phyloP scores from a whole-genome alignment of 495 filamentous ascomycete genomes.

The Podospora pseudoanserina region DNA sequence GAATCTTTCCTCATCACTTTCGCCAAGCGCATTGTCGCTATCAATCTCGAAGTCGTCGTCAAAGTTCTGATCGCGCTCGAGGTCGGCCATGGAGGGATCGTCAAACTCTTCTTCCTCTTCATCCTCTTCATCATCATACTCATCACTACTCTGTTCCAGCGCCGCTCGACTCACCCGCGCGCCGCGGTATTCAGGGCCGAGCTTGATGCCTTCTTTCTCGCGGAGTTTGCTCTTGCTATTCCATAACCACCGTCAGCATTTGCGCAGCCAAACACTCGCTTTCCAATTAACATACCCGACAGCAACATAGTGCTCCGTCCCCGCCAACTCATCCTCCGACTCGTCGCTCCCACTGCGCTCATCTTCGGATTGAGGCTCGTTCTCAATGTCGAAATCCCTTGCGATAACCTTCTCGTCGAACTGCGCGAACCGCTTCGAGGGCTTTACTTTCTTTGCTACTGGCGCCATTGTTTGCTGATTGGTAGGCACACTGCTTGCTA shows the following conservation, averaged over 20 bases:
- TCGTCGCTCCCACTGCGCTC: slow-evolving; percentile 55
- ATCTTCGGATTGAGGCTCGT: slow-evolving; percentile 51
- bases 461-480: slow-evolving; percentile 29
- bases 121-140: neutral
- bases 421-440: slow-evolving; percentile 39
- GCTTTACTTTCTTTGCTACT: slow-evolving; percentile 28
- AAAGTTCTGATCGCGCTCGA: slow-evolving; percentile 1
- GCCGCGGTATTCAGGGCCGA: slow-evolving; percentile 82
- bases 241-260: slow-evolving; percentile 9
- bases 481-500: neutral
- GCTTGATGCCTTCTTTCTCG: slow-evolving; percentile 58
- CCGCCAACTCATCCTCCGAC: slow-evolving; percentile 50
- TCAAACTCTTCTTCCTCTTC: neutral
- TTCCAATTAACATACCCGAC: slow-evolving; percentile 58
- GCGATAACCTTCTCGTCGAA: slow-evolving; percentile 36
- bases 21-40: neutral
- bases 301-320: slow-evolving; percentile 77
- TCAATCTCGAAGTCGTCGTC: neutral
- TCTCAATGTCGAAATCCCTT: slow-evolving; percentile 83
- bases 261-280: neutral
- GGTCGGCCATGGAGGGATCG: neutral
- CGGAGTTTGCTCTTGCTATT: slow-evolving; percentile 79
- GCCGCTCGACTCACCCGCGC: slow-evolving; percentile 71
- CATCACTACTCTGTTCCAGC: slow-evolving; percentile 44
- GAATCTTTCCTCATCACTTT: neutral